A percentile compares a stretch with the other conserved stretches of the same genome.
phyloP scores from a whole-genome alignment of 345 rosid genomes.

The Gossypium herbaceum region DNA sequence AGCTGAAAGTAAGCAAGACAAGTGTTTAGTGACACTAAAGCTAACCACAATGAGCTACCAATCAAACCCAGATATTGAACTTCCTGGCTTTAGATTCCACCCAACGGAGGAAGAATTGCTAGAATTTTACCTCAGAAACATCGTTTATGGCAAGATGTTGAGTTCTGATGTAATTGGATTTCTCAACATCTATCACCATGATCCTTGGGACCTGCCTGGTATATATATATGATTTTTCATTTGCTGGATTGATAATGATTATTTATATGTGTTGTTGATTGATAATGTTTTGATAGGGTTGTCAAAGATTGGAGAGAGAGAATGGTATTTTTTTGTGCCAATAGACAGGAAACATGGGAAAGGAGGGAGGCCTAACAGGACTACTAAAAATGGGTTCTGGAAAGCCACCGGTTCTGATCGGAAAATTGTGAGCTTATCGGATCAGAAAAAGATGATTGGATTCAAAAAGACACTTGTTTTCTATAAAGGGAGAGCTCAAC shows the following conservation, averaged over 20 bases:
- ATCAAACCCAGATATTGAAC: constrained; percentile 33
- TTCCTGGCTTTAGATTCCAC: constrained; percentile 92
- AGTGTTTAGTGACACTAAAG: background rate
- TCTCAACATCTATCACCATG: constrained; percentile 70
- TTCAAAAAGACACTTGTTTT: constrained; percentile 83
- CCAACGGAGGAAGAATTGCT: constrained; percentile 92
- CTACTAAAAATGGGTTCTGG: constrained; percentile 85
- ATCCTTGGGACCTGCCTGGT: constrained; percentile 90
- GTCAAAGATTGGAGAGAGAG: constrained; percentile 76
- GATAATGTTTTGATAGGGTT: constrained; percentile 34
- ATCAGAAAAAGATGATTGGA: constrained; percentile 65
- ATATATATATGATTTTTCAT: constrained; percentile 16
- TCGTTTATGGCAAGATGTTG: constrained; percentile 44
- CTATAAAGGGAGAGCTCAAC: constrained; percentile 93
- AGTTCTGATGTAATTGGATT: constrained; percentile 51
- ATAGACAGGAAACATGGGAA: constrained; percentile 82
- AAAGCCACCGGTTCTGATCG: constrained; percentile 94
- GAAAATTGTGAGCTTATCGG: constrained; percentile 61
- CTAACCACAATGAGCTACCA: background rate
- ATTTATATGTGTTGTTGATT: background rate
- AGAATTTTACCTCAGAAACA: constrained; percentile 74
- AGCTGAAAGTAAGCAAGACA: background rate
- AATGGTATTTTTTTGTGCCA: constrained; percentile 95
- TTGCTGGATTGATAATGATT: background rate
- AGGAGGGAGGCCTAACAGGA: constrained; percentile 86